A percentile compares a stretch with the other conserved stretches of the same genome.
These are phyloP conservation scores for Luzula sylvatica DNA, from an alignment of 176 grass and related monocot species.

Conservation along the genomic window DNA sequence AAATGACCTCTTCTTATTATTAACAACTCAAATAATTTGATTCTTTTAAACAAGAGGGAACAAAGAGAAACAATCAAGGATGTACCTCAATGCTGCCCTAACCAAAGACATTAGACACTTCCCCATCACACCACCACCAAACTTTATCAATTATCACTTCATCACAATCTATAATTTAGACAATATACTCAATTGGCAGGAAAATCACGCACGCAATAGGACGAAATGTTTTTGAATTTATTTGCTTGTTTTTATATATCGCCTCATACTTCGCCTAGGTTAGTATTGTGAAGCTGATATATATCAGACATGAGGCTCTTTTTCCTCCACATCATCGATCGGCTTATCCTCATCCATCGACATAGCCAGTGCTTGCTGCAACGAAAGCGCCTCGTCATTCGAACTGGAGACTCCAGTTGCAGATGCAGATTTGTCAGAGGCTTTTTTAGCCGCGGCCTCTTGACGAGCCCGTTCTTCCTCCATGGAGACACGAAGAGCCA, in stretches of 20 bases:
- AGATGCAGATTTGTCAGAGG: constrained; percentile 49
- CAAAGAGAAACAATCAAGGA: constrained; percentile 9
- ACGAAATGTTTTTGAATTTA: not conserved
- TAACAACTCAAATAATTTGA: too few relatives aligned
- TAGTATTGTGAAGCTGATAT: too few relatives aligned
- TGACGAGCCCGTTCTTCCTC: constrained; percentile 95
- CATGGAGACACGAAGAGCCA: constrained; percentile 91
- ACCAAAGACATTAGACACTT: constrained; percentile 10
- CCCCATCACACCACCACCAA: not conserved
- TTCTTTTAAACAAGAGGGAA: too few relatives aligned
- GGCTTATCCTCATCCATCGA: constrained; percentile 60
- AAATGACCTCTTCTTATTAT: too few relatives aligned
- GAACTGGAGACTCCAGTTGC: constrained; percentile 40
- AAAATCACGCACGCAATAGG: constrained; percentile 2
- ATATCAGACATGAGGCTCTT: too few relatives aligned
- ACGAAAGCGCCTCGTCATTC: constrained; percentile 48
- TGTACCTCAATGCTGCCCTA: constrained; percentile 26
- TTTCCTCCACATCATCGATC: too few relatives aligned
- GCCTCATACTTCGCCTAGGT: too few relatives aligned
- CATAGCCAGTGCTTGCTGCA: constrained; percentile 87
- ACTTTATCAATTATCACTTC: not conserved
- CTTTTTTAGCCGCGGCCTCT: constrained; percentile 71
- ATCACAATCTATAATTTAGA: not conserved
- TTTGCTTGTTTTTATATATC: not conserved
- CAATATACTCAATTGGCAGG: not conserved